Evolutionary conservation across 2,329 filamentous ascomycete genomes (phyloP).

Genomic region (Paecilomyces fulvus): DNA sequence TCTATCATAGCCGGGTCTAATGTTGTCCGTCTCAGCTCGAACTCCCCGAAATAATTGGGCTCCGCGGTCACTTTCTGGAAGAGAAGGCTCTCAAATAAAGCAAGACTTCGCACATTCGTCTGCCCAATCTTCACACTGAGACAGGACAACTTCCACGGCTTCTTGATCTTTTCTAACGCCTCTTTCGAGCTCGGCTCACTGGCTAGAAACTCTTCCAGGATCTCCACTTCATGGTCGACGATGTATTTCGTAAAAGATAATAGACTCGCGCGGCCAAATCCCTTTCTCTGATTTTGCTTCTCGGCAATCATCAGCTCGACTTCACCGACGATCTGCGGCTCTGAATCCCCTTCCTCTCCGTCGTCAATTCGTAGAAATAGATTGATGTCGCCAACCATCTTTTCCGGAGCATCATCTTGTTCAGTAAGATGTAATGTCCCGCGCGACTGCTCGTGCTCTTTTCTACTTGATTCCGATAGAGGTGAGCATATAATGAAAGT

Average conservation of each 20-base stretch:
- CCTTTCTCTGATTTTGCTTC: conserved; percentile 48
- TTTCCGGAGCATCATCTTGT: conserved; percentile 44
- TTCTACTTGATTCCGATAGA: conserved; percentile 1
- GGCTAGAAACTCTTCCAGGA: conserved; percentile 50
- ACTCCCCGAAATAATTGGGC: conserved; percentile 60
- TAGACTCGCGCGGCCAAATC: conserved; percentile 59
- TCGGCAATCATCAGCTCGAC: conserved; percentile 80
- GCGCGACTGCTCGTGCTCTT: conserved; percentile 2
- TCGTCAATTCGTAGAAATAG: conserved; percentile 64
- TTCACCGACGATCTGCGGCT: conserved; percentile 52
- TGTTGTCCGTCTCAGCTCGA: conserved; percentile 46
- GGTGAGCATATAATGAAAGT: conserved; percentile 78
- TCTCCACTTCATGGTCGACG: conserved; percentile 38
- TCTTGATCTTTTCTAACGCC: conserved; percentile 2
- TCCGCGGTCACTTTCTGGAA: conserved; percentile 44
- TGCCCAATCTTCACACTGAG: conserved; percentile 55
- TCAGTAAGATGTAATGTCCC: conserved; percentile 19
- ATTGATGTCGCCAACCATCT: conserved; percentile 69
- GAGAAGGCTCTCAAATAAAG: conserved; percentile 52
- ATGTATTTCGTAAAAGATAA: conserved; percentile 64
- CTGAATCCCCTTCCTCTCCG: conserved; percentile 36
- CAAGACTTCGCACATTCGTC: conserved; percentile 48
- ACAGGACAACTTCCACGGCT: conserved; percentile 25
- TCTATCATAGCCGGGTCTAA: conserved; percentile 19
- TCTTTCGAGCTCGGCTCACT: conserved; percentile 7